Percentiles rank a stretch among this genome's conserved stretches.
phyloP scores from a whole-genome alignment of 1,139 yeast genomes.

The Geotrichum europaeum region DNA sequence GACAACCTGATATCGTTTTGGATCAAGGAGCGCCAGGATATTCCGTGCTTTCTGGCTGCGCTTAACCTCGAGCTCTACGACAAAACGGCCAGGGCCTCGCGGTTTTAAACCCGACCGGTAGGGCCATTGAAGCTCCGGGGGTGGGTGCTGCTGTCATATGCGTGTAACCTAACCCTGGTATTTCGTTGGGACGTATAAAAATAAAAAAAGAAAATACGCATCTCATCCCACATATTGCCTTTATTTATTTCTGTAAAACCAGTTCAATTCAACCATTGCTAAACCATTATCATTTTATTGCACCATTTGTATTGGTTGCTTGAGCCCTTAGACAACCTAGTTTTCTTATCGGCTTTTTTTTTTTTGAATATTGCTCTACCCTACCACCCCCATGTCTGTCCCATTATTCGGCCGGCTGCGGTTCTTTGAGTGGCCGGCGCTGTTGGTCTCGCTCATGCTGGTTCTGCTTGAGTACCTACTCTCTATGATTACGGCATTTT shows the following conservation, averaged over 20 bases:
- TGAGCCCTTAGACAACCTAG: not conserved
- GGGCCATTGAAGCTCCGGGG: not conserved
- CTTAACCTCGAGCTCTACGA: slow-evolving; percentile 62
- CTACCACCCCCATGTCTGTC: slow-evolving; percentile 22
- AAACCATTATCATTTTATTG: too few species aligned
- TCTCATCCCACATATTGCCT: too few species aligned
- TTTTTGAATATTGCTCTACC: slow-evolving; percentile 4
- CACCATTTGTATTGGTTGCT: not conserved
- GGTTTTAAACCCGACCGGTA: slow-evolving; percentile 5
- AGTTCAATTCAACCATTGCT: too few species aligned
- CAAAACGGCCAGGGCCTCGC: slow-evolving; percentile 26
- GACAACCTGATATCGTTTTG: slow-evolving; percentile 57
- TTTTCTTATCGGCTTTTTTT: not conserved
- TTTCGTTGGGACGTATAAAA: too few species aligned
- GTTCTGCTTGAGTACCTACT: slow-evolving; percentile 31
- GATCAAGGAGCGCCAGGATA: slow-evolving; percentile 63
- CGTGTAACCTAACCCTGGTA: too few species aligned
- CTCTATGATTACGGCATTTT: slow-evolving; percentile 30
- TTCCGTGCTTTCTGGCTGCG: slow-evolving; percentile 77
- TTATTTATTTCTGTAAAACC: too few species aligned
- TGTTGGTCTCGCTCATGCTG: slow-evolving; percentile 31
- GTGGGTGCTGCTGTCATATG: too few species aligned
- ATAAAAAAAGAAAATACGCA: too few species aligned
- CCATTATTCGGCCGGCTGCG: slow-evolving; percentile 30
- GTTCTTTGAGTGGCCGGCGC: slow-evolving; percentile 31